Conservation (phyloP, 2,329 filamentous ascomycete genomes). For the Clarireedia paspali region DNA sequence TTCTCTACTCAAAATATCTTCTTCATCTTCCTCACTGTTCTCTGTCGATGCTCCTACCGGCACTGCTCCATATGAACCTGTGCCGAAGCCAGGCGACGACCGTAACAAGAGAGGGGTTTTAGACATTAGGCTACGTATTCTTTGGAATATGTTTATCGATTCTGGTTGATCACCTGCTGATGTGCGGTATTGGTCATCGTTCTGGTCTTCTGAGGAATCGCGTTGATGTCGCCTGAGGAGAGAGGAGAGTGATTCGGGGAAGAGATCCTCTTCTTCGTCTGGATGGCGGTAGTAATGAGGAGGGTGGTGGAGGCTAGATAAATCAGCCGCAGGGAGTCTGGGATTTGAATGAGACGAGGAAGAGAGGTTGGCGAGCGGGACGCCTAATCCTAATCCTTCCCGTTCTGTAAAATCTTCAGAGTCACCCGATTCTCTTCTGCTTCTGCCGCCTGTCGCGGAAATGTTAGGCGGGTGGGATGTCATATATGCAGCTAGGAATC, state of each 20-base stretch:
- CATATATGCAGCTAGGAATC: slow-evolving; percentile 8
- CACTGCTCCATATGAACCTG: slow-evolving; percentile 53
- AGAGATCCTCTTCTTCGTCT: slow-evolving; percentile 18
- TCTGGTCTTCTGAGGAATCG: slow-evolving; percentile 10
- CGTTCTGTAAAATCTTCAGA: slow-evolving; percentile 4
- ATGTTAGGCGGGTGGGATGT: slow-evolving; percentile 1
- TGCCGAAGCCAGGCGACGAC: slow-evolving; percentile 52
- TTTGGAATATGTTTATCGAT: slow-evolving; percentile 16
- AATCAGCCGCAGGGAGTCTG: not conserved
- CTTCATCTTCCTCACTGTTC: slow-evolving; percentile 29
- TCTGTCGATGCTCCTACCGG: slow-evolving; percentile 37
- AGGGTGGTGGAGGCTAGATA: not conserved
- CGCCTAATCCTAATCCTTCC: not conserved
- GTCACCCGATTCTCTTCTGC: slow-evolving; percentile 2
- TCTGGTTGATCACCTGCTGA: slow-evolving; percentile 8
- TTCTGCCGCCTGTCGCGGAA: slow-evolving; percentile 8
- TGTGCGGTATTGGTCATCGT: slow-evolving; percentile 12
- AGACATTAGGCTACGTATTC: slow-evolving; percentile 31
- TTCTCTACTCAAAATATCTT: slow-evolving; percentile 16
- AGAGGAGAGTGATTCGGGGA: slow-evolving; percentile 23
- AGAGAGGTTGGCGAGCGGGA: not conserved
- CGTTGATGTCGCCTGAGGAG: slow-evolving; percentile 21
- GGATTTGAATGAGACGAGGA: not conserved
- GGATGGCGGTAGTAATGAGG: not conserved
- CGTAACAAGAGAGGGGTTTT: slow-evolving; percentile 49